Evolutionary conservation across 371 early-diverging fungal species (phyloP).

Genomic region (Batrachochytrium dendrobatidis): DNA sequence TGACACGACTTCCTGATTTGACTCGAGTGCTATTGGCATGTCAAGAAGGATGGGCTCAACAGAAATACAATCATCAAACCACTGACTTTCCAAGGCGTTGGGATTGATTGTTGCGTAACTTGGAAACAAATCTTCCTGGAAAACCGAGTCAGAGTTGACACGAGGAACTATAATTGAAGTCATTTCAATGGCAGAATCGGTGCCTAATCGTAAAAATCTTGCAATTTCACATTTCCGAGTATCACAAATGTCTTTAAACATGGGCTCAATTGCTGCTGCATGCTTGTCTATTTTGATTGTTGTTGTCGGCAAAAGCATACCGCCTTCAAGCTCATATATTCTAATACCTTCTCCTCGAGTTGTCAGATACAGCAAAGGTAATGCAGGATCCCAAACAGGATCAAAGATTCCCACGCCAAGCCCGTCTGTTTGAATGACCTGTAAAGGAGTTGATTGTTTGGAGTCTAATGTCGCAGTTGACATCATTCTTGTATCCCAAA

Average conservation of each 20-base stretch:
- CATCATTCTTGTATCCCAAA: slow-evolving; percentile 13
- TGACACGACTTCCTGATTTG: too few relatives aligned
- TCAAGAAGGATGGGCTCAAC: slow-evolving; percentile 20
- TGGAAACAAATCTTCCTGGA: slow-evolving; percentile 28
- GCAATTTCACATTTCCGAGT: slow-evolving; percentile 25
- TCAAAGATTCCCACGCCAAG: slow-evolving; percentile 10
- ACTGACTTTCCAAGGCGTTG: slow-evolving; percentile 1
- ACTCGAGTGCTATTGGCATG: too few relatives aligned
- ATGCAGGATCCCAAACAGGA: slow-evolving; percentile 21
- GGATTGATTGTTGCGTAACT: slow-evolving; percentile 9
- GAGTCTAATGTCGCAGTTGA: too few relatives aligned
- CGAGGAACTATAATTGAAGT: slow-evolving; percentile 20
- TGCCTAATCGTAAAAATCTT: slow-evolving; percentile 20
- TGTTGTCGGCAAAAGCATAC: slow-evolving; percentile 4
- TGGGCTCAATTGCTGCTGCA: slow-evolving; percentile 16
- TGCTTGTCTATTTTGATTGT: slow-evolving; percentile 19
- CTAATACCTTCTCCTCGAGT: slow-evolving; percentile 26
- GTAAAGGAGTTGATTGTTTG: slow-evolving; percentile 8
- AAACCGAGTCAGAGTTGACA: slow-evolving; percentile 13
- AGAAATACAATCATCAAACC: slow-evolving; percentile 10
- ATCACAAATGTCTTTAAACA: slow-evolving; percentile 17
- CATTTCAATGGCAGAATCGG: slow-evolving; percentile 19
- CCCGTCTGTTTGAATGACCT: slow-evolving; percentile 6
- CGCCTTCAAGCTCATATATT: slow-evolving; percentile 14
- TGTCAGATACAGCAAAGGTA: slow-evolving; percentile 23